phyloP scores from a whole-genome alignment of 2,329 filamentous ascomycete species.

The Tolypocladium endophyticum region DNA sequence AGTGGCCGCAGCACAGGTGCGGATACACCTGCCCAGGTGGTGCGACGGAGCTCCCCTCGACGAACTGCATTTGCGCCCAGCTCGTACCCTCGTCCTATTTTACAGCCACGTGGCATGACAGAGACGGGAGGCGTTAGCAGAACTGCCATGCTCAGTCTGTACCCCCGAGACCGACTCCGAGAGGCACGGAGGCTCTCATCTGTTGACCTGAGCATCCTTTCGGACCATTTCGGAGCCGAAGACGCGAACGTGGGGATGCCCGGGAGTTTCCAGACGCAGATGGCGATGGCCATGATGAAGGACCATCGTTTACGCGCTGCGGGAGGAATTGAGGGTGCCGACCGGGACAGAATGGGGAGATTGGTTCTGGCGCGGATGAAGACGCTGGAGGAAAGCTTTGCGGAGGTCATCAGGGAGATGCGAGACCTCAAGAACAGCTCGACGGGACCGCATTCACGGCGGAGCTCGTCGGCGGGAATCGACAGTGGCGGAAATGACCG shows the following conservation, averaged over 20 bases:
- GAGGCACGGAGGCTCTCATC: constrained; percentile 43
- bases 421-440: constrained; percentile 46
- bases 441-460: constrained; percentile 35
- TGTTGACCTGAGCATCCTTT: constrained; percentile 62
- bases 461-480: constrained; percentile 35
- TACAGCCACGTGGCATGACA: constrained; percentile 29
- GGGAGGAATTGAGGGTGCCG: constrained; percentile 24
- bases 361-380: constrained; percentile 87
- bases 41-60: constrained; percentile 36
- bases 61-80: constrained; percentile 30
- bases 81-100: constrained; percentile 46
- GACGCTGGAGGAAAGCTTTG: constrained; percentile 81
- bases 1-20: constrained; percentile 18
- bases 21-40: constrained; percentile 20
- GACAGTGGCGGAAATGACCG: constrained; percentile 24
- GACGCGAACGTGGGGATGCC: constrained; percentile 55
- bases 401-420: constrained; percentile 76
- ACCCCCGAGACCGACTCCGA: constrained; percentile 30
- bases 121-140: constrained; percentile 24
- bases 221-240: constrained; percentile 52
- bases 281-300: constrained; percentile 60
- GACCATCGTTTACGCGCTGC: constrained; percentile 38
- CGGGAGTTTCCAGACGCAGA: constrained; percentile 71
- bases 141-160: constrained; percentile 40
- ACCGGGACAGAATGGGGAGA: constrained; percentile 62